Evolutionary conservation across 2,329 filamentous ascomycete species (phyloP).

Genomic region (Fusarium chlamydosporum): DNA sequence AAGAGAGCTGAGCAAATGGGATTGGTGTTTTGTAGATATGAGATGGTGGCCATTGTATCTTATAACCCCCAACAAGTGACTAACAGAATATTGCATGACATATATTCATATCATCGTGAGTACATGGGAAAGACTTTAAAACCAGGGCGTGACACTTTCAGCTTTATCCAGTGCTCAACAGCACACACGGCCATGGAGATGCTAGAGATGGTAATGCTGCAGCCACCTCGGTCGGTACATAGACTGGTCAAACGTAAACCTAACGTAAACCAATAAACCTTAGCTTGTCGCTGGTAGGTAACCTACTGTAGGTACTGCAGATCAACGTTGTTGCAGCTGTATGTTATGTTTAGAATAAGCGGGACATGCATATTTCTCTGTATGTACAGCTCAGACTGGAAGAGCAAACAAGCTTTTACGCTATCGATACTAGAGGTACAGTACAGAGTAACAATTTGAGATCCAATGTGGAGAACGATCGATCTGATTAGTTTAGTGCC

Average conservation of each 20-base stretch:
- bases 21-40: not conserved
- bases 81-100: not conserved
- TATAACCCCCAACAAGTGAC: not conserved
- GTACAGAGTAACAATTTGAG: not conserved
- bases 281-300: too few species aligned
- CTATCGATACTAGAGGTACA: conserved; percentile 3
- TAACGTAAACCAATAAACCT: too few species aligned
- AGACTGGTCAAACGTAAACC: not conserved
- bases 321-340: conserved; percentile 10
- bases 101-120: not conserved
- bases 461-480: not conserved
- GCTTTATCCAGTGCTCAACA: too few species aligned
- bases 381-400: not conserved
- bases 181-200: too few species aligned
- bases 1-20: not conserved
- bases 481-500: not conserved
- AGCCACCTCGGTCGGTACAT: too few species aligned
- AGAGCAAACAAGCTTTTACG: conserved; percentile 17
- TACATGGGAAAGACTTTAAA: not conserved
- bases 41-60: not conserved
- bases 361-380: not conserved
- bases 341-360: not conserved
- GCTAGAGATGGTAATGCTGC: too few species aligned
- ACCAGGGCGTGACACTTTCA: too few species aligned
- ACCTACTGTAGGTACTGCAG: not conserved